Conservation (phyloP, 306 rosid species). For the Medicago arabica region DNA sequence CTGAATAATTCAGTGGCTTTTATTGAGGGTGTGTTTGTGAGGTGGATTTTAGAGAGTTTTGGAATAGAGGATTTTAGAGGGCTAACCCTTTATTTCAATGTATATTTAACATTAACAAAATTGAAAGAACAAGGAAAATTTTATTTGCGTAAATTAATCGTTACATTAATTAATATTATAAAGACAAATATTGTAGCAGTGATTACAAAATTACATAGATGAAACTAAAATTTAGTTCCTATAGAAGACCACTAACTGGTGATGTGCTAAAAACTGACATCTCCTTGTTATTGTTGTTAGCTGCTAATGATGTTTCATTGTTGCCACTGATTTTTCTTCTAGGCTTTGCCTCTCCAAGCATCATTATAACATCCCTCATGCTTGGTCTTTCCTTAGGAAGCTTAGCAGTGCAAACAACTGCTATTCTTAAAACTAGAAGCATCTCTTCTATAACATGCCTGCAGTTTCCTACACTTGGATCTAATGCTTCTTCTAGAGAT, state of each 20-base stretch:
- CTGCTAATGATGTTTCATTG: constrained; percentile 49
- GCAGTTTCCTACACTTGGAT: constrained; percentile 78
- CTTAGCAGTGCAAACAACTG: constrained; percentile 88
- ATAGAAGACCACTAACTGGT: constrained; percentile 77
- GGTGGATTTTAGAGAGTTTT: no score
- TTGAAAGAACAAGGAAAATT: background rate
- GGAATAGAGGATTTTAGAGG: no score
- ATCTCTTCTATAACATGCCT: constrained; percentile 87
- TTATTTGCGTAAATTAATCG: constrained; percentile 43
- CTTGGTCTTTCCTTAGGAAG: constrained; percentile 90
- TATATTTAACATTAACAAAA: no score
- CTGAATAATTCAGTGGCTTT: no score
- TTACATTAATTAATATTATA: constrained; percentile 32
- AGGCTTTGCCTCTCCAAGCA: constrained; percentile 99
- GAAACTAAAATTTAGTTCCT: constrained; percentile 46
- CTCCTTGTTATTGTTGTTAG: constrained; percentile 57
- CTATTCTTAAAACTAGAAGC: constrained; percentile 88
- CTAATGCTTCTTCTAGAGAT: constrained; percentile 78
- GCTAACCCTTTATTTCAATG: no score
- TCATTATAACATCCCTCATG: constrained; percentile 92
- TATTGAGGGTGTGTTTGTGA: no score
- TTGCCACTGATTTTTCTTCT: constrained; percentile 75
- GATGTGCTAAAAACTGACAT: constrained; percentile 73
- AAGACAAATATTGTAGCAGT: constrained; percentile 38
- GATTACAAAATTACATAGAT: constrained; percentile 49